Conservation (phyloP, 2,329 filamentous ascomycete genomes). For the Penicillium brasilianum region DNA sequence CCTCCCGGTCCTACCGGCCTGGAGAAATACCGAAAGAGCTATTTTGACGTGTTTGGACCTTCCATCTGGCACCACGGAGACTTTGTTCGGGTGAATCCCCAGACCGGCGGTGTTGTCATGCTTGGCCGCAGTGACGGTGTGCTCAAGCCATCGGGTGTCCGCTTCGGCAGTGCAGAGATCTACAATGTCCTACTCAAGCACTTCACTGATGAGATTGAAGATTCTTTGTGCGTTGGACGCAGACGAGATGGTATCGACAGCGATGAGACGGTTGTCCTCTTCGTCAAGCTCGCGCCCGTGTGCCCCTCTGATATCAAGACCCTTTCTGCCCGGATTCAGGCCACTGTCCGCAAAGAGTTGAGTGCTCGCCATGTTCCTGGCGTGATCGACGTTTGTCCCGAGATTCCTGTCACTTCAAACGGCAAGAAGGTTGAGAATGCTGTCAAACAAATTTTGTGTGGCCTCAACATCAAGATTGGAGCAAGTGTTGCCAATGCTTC, state of each 20-base stretch:
- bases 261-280: slow-evolving; percentile 87
- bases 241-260: slow-evolving; percentile 69
- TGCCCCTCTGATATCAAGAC: slow-evolving; percentile 56
- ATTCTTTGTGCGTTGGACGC: slow-evolving; percentile 85
- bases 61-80: slow-evolving; percentile 90
- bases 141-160: slow-evolving; percentile 86
- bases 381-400: slow-evolving; percentile 78
- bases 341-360: slow-evolving; percentile 73
- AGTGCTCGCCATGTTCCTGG: slow-evolving; percentile 89
- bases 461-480: slow-evolving; percentile 82
- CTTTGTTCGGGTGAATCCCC: slow-evolving; percentile 74
- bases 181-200: slow-evolving; percentile 90
- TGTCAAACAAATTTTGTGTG: slow-evolving; percentile 94
- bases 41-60: slow-evolving; percentile 80
- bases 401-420: slow-evolving; percentile 90
- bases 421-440: slow-evolving; percentile 98
- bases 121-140: slow-evolving; percentile 91
- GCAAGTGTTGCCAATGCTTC: slow-evolving; percentile 92
- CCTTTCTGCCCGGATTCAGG: slow-evolving; percentile 68
- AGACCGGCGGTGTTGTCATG: slow-evolving; percentile 83
- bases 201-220: slow-evolving; percentile 77
- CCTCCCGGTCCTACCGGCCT: slow-evolving; percentile 66
- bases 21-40: slow-evolving; percentile 78
- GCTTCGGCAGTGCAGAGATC: slow-evolving; percentile 93
- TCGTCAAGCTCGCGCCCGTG: slow-evolving; percentile 71